Conservation (phyloP, 2,329 filamentous ascomycete genomes). For the Nothophaeocryptopus gaeumannii region DNA sequence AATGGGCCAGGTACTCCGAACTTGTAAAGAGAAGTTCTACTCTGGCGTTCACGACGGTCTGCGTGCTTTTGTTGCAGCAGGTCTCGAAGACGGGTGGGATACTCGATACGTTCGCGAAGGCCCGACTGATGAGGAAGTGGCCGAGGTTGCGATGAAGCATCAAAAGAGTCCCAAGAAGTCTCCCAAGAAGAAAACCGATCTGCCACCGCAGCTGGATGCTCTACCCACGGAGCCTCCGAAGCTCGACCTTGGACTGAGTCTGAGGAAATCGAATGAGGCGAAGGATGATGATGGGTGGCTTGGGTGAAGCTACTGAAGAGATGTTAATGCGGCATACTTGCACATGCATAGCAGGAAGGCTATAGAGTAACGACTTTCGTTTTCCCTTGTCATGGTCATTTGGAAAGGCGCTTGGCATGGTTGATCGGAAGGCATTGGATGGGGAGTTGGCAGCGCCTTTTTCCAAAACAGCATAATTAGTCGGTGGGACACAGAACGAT, state of each 20-base stretch:
- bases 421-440: too few relatives aligned
- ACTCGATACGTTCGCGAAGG: constrained; percentile 77
- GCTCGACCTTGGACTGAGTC: constrained; percentile 26
- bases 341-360: too few relatives aligned
- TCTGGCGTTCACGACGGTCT: constrained; percentile 84
- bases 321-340: too few relatives aligned
- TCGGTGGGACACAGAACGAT: too few relatives aligned
- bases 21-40: constrained; percentile 98
- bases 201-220: constrained; percentile 25
- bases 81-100: constrained; percentile 83
- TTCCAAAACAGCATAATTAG: too few relatives aligned
- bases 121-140: constrained; percentile 47
- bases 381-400: too few relatives aligned
- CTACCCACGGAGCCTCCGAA: constrained; percentile 22
- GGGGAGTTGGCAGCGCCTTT: too few relatives aligned
- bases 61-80: constrained; percentile 85
- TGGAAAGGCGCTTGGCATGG: too few relatives aligned
- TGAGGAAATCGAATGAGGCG: constrained; percentile 15
- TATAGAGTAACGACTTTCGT: too few relatives aligned
- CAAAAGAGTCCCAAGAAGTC: constrained; percentile 42
- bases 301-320: constrained; percentile 8
- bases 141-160: constrained; percentile 41
- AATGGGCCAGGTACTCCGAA: constrained; percentile 77
- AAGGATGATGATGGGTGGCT: constrained; percentile 33
- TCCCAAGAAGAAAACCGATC: constrained; percentile 31